Evolutionary conservation across 805 yeast genomes (phyloP), one percentile per base, ranked within the genome.

Genomic region (Pichia californica): DNA sequence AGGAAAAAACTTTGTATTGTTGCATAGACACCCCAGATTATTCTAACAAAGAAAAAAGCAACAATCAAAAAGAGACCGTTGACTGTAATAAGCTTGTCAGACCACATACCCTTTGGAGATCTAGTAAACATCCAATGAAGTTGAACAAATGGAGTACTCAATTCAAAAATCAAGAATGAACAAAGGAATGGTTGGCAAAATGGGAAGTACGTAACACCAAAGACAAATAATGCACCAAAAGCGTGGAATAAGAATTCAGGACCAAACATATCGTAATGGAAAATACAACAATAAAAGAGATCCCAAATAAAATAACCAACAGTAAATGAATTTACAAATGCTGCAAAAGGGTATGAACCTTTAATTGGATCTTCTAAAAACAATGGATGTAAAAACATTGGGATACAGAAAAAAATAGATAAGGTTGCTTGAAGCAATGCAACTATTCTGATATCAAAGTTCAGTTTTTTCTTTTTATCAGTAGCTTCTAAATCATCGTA

Each of bases 301-400:
- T 93, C 99, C 99, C 99, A 93, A 19, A 87, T 52, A 59, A 93
- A 93, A 66, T 93, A 93, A 3, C 98, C 99, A 9, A 72, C 58
- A 9, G 94, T 81, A 44, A 82, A 56, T 1, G 96, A 71, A 13
- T 81, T 67, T 6, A 84, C 84, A 55, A 89, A 70, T 0, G 87
- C 88, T 1, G 81, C 80, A 57, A 77, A 84, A n/a, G 86, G 85
- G 42, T 81, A 78, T 57, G 76, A 73, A 36, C 88, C 89, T n/a
- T 76, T 67, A 20, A 85, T 64, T 6, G 83, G 73, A 55, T 81
- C 77, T 11, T 57, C 53, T 5, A 54, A 49, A 46, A 76, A 69
- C 38, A 68, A 58, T 9, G 75, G 70, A 49, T 82, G 83, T 44
- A 71, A 66, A 59, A 82, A 77, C 69, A 83, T 70, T 7, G 95